Evolutionary conservation across 257 asterid genomes (phyloP), one percentile per base, ranked within the genome.

Genomic region (Nicotiana tabacum): DNA sequence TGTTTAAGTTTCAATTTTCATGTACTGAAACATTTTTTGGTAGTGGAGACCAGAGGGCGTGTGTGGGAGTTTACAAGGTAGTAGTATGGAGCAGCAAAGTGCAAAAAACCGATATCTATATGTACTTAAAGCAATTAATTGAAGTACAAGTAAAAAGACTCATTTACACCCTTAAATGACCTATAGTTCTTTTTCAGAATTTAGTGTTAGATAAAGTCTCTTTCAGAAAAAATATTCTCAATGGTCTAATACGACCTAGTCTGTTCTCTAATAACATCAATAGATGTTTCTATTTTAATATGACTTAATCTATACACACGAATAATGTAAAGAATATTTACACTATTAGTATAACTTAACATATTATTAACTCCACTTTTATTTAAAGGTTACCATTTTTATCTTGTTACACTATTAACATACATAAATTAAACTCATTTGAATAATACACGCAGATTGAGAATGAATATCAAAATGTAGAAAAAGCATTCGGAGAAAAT

Each of bases 391-490:
- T n/a, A n/a, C 11, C 0, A 9, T 43, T 43, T 43, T 11, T 24
- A 62, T 27, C 3, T 62, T 62, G 1, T 27, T 11, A 9, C 6
- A 13, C n/a, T 51, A 1, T 9, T 4, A 30, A 64, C 1, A 0
- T 30, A 9, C 39, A 13, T 4, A 24, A 53, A 15, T 60, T 64
- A 27, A 77, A 53, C 24, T 6, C 43, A 46, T 5, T 1, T 30
- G 48, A 13, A 24, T 69, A 43, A 79, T 30, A 64, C 48, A 29
- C 84, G 82, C 89, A 95, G 99, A 94, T 94, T 48, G 99, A 95
- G 85, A 95, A 95, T 10, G 99, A 95, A 83, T 95, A 95, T 85
- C 94, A 92, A 78, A 94, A 89, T 61, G 87, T 92, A 4, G 98
- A 94, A 77, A 86, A 10, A n/a, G 87, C 83, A 0, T 95, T 90